Conservation (phyloP, 2,329 filamentous ascomycete species). For the Corynespora cassiicola region DNA sequence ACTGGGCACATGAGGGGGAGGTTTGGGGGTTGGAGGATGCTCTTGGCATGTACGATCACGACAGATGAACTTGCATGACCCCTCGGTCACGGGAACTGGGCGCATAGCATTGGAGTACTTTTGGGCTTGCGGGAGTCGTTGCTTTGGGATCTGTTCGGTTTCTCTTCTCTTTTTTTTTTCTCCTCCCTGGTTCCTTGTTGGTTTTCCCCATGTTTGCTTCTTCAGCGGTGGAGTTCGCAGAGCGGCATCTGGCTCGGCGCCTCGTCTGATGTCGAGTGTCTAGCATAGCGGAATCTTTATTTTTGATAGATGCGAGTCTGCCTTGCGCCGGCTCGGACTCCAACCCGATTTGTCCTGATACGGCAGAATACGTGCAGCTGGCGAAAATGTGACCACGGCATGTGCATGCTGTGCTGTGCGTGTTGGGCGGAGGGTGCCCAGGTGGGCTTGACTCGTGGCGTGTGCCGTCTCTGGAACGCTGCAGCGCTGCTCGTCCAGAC, state of each 20-base stretch:
- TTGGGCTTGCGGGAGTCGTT: too few relatives aligned
- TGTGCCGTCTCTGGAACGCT: too few relatives aligned
- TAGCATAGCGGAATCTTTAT: conserved; percentile 7
- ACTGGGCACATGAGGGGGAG: conserved; percentile 19
- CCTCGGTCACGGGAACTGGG: conserved; percentile 20
- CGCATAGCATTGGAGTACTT: conserved; percentile 21
- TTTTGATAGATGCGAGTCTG: conserved; percentile 16
- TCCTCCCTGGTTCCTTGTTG: conserved; percentile 4
- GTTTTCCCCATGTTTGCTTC: conserved; percentile 4
- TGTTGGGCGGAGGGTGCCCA: too few relatives aligned
- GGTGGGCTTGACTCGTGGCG: too few relatives aligned
- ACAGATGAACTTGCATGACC: conserved; percentile 20
- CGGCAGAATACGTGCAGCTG: conserved; percentile 3
- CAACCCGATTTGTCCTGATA: neutral
- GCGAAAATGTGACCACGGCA: too few relatives aligned
- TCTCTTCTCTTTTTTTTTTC: conserved; percentile 4
- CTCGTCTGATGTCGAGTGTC: conserved; percentile 10
- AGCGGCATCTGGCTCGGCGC: conserved; percentile 4
- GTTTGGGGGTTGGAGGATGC: conserved; percentile 9
- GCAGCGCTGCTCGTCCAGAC: too few relatives aligned
- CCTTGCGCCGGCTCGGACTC: conserved; percentile 10
- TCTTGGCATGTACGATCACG: conserved; percentile 33
- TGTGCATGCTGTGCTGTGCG: too few relatives aligned
- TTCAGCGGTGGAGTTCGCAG: conserved; percentile 3
- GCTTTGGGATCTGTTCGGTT: conserved; percentile 1